Conservation (phyloP, 1,284 basidiomycete species). For the Ceraceosorus guamensis region DNA sequence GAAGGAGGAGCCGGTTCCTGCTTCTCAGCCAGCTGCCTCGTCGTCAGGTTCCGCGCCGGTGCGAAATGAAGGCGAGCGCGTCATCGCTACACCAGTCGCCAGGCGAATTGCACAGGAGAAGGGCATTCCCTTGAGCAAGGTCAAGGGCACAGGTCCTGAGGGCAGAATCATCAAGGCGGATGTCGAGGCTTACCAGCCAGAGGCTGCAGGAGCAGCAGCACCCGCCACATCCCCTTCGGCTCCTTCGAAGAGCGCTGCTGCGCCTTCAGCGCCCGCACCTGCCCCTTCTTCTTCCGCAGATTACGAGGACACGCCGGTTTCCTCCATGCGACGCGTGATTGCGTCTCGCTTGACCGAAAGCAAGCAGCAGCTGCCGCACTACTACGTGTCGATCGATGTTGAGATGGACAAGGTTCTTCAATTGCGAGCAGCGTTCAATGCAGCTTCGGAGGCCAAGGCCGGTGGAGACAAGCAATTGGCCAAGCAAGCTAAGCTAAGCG, state of each 20-base stretch:
- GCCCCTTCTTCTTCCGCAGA: constrained; percentile 57
- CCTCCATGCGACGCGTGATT: constrained; percentile 91
- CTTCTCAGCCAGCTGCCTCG: constrained; percentile 35
- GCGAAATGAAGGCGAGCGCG: constrained; percentile 47
- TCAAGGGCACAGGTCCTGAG: constrained; percentile 89
- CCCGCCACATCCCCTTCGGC: constrained; percentile 14
- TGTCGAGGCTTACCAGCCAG: constrained; percentile 69
- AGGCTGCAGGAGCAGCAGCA: constrained; percentile 25
- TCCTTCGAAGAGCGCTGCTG: constrained; percentile 16
- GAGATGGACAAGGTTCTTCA: constrained; percentile 96
- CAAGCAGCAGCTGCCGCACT: constrained; percentile 92
- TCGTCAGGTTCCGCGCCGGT: constrained; percentile 28
- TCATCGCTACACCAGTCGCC: constrained; percentile 90
- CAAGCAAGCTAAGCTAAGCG: constrained; percentile 78
- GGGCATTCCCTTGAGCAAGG: constrained; percentile 79
- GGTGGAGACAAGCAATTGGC: constrained; percentile 56
- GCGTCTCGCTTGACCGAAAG: constrained; percentile 82
- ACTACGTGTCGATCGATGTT: constrained; percentile 90
- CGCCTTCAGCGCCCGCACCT: constrained; percentile 30
- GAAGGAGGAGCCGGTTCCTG: constrained; percentile 34
- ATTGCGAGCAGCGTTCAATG: constrained; percentile 90
- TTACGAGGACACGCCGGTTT: constrained; percentile 83
- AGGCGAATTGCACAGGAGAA: constrained; percentile 93
- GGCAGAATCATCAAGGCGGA: constrained; percentile 91
- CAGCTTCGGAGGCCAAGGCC: constrained; percentile 49